Percentiles rank a stretch among this genome's conserved stretches.
phyloP scores from a whole-genome alignment of 257 asterid genomes.

The Solanum sejunctum region DNA sequence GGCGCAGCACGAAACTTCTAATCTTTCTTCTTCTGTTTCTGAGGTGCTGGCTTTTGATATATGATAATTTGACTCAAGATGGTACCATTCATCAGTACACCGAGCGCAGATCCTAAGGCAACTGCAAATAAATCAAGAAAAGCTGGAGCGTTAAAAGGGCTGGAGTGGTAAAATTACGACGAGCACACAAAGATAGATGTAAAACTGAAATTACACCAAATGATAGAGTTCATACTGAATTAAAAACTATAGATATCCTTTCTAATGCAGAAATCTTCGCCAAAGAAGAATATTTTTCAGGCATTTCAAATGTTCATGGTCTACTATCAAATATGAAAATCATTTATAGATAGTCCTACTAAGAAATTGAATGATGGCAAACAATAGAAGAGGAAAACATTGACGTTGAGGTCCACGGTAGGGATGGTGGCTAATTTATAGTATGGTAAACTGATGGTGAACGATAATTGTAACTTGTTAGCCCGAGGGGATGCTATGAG shows the following conservation, averaged over 20 bases:
- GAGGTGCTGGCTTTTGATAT: constrained; percentile 48
- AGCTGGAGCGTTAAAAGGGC: neutral
- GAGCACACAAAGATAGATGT: neutral
- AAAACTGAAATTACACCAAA: too few relatives aligned
- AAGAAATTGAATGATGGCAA: neutral
- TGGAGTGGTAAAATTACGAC: neutral
- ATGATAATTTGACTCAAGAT: constrained; percentile 69
- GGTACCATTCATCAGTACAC: constrained; percentile 71
- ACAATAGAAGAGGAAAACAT: neutral
- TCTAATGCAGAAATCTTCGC: neutral
- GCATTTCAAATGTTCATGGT: neutral
- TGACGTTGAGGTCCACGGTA: neutral
- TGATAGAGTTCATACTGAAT: neutral
- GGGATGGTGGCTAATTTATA: neutral
- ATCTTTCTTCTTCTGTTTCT: constrained; percentile 68
- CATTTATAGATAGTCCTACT: neutral
- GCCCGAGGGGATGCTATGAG: neutral
- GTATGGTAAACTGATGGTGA: neutral
- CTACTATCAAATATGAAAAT: neutral
- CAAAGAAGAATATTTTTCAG: neutral
- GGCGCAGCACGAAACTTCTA: constrained; percentile 9
- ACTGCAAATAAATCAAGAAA: constrained; percentile 30
- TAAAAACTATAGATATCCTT: neutral
- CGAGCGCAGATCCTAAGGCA: constrained; percentile 70
- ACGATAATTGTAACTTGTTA: neutral